phyloP scores from a whole-genome alignment of 2,329 filamentous ascomycete genomes.

The Penicillium sp. region DNA sequence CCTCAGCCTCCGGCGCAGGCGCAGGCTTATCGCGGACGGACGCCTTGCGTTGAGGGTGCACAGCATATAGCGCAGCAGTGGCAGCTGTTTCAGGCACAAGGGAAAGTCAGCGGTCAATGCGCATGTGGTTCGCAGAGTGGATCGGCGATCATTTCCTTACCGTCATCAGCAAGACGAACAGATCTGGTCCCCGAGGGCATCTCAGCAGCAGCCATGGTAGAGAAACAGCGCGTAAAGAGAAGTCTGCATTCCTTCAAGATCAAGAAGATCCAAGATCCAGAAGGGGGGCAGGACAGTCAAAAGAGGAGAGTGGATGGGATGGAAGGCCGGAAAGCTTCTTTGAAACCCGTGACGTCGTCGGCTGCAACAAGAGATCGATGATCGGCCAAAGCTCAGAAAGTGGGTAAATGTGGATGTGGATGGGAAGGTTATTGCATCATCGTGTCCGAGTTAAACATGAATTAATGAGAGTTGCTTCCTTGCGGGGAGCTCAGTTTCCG shows the following conservation, averaged over 20 bases:
- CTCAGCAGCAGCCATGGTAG: constrained; percentile 28
- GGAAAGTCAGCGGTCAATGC: constrained; percentile 8
- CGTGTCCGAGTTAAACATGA: constrained; percentile 12
- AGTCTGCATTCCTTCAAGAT: constrained; percentile 4
- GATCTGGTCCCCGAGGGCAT: constrained; percentile 26
- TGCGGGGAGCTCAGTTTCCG: constrained; percentile 3
- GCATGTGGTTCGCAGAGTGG: background rate
- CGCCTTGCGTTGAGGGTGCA: constrained; percentile 37
- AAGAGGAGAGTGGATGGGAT: constrained; percentile 13
- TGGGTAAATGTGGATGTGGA: background rate
- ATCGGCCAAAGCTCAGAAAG: background rate
- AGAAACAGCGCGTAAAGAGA: constrained; percentile 6
- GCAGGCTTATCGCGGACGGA: constrained; percentile 23
- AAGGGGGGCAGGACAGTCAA: background rate
- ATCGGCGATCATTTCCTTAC: constrained; percentile 23
- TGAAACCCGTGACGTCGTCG: constrained; percentile 30
- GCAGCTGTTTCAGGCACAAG: constrained; percentile 44
- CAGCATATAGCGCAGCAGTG: constrained; percentile 57
- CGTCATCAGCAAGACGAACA: constrained; percentile 32
- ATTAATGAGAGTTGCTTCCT: constrained; percentile 14
- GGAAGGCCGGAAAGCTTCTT: constrained; percentile 26
- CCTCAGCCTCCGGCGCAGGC: constrained; percentile 8
- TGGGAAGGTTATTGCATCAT: constrained; percentile 22
- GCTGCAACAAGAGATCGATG: constrained; percentile 23
- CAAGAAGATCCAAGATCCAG: background rate